phyloP scores from a whole-genome alignment of 257 asterid genomes.

The Solanum sejunctum region DNA sequence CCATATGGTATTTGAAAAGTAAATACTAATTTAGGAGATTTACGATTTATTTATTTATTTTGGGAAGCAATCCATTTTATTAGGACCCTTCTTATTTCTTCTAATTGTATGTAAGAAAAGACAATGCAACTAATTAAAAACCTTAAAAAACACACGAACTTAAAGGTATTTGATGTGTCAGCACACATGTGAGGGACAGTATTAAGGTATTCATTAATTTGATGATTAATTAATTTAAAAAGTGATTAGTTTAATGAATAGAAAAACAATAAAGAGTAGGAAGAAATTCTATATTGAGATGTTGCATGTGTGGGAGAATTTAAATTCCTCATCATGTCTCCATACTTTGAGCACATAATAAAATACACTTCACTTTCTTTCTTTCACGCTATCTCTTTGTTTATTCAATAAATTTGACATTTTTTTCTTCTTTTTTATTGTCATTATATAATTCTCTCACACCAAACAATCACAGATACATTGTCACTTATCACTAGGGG shows the following conservation, averaged over 20 bases:
- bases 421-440: not conserved
- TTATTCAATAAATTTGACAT: not conserved
- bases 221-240: not conserved
- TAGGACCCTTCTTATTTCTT: not conserved
- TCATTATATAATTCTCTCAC: not conserved
- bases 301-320: constrained; percentile 39
- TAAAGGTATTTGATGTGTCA: not conserved
- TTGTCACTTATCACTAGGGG: not conserved
- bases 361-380: constrained; percentile 6
- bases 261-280: not conserved
- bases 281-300: constrained; percentile 16
- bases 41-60: no score
- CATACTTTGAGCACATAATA: constrained; percentile 26
- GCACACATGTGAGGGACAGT: not conserved
- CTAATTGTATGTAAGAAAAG: not conserved
- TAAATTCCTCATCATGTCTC: constrained; percentile 34
- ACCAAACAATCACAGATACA: not conserved
- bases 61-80: no score
- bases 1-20: not conserved
- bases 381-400: not conserved
- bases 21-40: not conserved
- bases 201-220: not conserved
- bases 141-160: not conserved
- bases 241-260: not conserved
- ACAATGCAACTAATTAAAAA: not conserved